Percentiles rank a stretch among this genome's conserved stretches.
Conservation (phyloP, 169 alveolate species). For the Plasmodium gallinaceum region DNA sequence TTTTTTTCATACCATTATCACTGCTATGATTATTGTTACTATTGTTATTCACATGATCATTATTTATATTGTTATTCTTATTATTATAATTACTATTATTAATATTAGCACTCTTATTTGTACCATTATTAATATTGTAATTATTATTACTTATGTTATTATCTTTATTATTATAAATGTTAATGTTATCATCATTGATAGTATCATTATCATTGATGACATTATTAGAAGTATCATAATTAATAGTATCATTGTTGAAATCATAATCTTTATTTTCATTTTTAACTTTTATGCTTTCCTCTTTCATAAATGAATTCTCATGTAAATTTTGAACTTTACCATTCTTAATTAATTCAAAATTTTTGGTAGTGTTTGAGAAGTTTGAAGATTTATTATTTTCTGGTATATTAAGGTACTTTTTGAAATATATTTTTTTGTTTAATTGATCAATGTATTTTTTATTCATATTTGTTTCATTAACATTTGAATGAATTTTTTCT, state of each 20-base stretch:
- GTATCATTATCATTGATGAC: neutral
- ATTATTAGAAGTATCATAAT: neutral
- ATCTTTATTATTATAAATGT: neutral
- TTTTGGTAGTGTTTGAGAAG: too few relatives aligned
- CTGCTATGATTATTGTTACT: neutral
- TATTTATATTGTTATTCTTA: neutral
- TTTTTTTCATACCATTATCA: conserved; percentile 2
- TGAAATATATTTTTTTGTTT: neutral
- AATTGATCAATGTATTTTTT: neutral
- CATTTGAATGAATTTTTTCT: neutral
- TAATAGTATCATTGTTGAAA: neutral
- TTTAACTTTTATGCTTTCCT: neutral
- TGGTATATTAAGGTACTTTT: too few relatives aligned
- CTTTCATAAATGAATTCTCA: neutral
- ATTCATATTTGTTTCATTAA: neutral
- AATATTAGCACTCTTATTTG: neutral
- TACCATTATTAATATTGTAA: too few relatives aligned
- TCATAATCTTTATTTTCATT: neutral
- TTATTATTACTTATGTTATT: neutral
- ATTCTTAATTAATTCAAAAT: too few relatives aligned
- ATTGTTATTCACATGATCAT: neutral
- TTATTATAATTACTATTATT: neutral
- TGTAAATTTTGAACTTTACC: too few relatives aligned
- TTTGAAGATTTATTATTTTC: too few relatives aligned
- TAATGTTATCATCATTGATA: neutral